Conservation (phyloP, 495 filamentous ascomycete species). For the Annulohypoxylon stygium region DNA sequence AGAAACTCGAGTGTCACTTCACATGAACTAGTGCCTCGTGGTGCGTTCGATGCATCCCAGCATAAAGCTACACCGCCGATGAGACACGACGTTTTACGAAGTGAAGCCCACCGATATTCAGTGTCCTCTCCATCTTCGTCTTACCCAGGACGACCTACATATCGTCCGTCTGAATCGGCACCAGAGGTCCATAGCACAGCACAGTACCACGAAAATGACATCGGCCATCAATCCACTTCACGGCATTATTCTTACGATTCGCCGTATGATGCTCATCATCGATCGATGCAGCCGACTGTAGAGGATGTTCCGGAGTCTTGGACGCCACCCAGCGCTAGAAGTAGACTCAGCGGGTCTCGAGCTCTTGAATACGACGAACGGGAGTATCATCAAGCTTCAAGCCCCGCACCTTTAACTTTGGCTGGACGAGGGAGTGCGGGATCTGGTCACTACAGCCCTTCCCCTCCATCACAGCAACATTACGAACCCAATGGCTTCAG, state of each 20-base stretch:
- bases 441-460: constrained; percentile 51
- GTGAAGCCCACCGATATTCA: constrained; percentile 62
- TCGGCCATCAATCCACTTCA: constrained; percentile 49
- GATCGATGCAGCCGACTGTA: constrained; percentile 75
- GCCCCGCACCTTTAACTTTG: constrained; percentile 64
- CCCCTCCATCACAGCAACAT: constrained; percentile 39
- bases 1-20: constrained; percentile 56
- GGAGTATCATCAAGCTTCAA: constrained; percentile 55
- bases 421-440: constrained; percentile 55
- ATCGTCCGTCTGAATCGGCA: constrained; percentile 60
- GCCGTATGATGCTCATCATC: constrained; percentile 57
- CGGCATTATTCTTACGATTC: constrained; percentile 66
- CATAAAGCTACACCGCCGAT: constrained; percentile 57
- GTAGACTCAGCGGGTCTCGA: constrained; percentile 60
- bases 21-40: constrained; percentile 53
- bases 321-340: constrained; percentile 57
- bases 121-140: constrained; percentile 48
- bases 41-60: constrained; percentile 46
- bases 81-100: constrained; percentile 63
- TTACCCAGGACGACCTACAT: constrained; percentile 63
- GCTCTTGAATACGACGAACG: constrained; percentile 52
- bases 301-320: constrained; percentile 72
- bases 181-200: constrained; percentile 49
- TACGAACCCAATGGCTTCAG: constrained; percentile 44
- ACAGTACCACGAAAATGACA: constrained; percentile 50